phyloP scores from a whole-genome alignment of 1,284 basidiomycete genomes.

The Fomitiporia mediterranea region DNA sequence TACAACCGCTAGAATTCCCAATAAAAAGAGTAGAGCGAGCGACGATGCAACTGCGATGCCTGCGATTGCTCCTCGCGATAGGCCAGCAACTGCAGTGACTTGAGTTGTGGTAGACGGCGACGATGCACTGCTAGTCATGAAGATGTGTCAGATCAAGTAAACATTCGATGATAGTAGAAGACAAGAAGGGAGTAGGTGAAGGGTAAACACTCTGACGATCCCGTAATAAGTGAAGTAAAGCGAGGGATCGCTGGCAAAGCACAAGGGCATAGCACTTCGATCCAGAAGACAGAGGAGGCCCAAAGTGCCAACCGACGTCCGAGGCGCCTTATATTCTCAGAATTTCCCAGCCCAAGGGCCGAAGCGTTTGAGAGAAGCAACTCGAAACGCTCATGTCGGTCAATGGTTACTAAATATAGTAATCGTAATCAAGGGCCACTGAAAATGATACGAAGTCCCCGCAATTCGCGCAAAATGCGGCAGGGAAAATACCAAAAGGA shows the following conservation, averaged over 20 bases:
- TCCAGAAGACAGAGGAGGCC: neutral
- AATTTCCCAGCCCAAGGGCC: constrained; percentile 10
- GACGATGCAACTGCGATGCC: constrained; percentile 53
- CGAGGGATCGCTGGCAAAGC: constrained; percentile 3
- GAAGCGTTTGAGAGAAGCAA: neutral
- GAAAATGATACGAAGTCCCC: constrained; percentile 6
- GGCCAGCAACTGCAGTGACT: constrained; percentile 10
- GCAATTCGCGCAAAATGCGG: neutral
- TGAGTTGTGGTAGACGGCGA: constrained; percentile 22
- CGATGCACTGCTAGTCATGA: constrained; percentile 21
- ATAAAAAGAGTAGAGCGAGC: constrained; percentile 44
- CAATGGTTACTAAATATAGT: constrained; percentile 6
- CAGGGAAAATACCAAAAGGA: constrained; percentile 4
- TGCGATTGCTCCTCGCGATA: constrained; percentile 53
- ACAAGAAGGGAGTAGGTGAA: too few species aligned
- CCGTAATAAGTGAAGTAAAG: constrained; percentile 4
- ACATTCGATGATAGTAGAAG: neutral
- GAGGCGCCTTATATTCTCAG: neutral
- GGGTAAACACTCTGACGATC: too few species aligned
- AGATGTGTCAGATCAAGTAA: constrained; percentile 7
- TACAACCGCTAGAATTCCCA: constrained; percentile 37
- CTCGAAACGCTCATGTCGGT: neutral
- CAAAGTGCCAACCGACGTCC: neutral
- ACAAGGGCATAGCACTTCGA: neutral
- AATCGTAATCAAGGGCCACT: constrained; percentile 15